A percentile compares a stretch with the other conserved stretches of the same genome.
These are phyloP conservation scores for Chlamydomonas sphaeroides DNA, from an alignment of 139 green algal genomes.

Conservation along the genomic window DNA sequence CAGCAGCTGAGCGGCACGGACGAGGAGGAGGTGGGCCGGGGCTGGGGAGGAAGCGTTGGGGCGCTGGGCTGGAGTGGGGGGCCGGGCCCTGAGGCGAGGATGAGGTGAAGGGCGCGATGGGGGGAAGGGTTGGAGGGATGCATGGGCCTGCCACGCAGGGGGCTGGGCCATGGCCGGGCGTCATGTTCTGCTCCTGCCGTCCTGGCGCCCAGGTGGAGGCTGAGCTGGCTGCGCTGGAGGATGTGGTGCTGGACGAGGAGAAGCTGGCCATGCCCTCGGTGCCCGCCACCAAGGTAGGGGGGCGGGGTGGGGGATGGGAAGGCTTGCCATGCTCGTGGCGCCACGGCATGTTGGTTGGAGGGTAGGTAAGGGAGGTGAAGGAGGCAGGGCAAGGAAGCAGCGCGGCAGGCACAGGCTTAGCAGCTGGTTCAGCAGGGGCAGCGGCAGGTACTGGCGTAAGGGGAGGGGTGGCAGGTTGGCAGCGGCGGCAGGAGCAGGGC, in stretches of 20 bases:
- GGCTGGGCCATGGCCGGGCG: no score
- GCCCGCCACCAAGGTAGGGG: constrained; percentile 38
- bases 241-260: constrained; percentile 44
- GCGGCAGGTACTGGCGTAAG: no score
- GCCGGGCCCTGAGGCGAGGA: not conserved
- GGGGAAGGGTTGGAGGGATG: not conserved
- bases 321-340: not conserved
- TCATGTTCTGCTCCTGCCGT: no score
- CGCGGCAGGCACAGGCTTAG: no score
- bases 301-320: not conserved
- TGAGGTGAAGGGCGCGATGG: not conserved
- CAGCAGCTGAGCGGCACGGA: constrained; percentile 40
- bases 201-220: constrained; percentile 47
- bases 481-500: no score
- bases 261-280: constrained; percentile 41
- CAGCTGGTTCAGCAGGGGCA: no score
- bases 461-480: no score
- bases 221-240: constrained; percentile 65
- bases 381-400: not conserved
- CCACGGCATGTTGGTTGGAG: no score
- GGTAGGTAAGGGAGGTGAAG: no score
- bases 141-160: no score
- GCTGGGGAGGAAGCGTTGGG: not conserved
- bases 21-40: constrained; percentile 24
- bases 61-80: not conserved